Evolutionary conservation across 176 grass and related monocot genomes (phyloP).

Genomic region (Coix lacrymajobi): DNA sequence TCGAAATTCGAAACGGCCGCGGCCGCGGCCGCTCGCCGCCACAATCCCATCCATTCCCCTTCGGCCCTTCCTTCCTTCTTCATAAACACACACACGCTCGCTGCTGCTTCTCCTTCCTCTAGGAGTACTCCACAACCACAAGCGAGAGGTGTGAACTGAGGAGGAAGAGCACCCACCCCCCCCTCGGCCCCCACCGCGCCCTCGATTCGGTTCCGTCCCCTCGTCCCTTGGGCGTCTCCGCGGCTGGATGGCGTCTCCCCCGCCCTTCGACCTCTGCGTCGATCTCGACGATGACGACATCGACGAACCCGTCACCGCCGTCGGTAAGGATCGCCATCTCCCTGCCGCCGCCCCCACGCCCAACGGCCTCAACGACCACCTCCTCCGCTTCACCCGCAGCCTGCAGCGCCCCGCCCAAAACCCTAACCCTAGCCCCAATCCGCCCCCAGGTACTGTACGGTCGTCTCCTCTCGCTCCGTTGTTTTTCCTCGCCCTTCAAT

Average conservation of each 20-base stretch:
- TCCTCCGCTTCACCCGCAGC: constrained; percentile 46
- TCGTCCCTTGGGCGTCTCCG: neutral
- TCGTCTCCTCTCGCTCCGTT: neutral
- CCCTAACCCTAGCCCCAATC: constrained; percentile 36
- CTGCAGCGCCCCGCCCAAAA: constrained; percentile 17
- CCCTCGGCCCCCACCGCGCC: too few relatives aligned
- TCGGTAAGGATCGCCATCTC: neutral
- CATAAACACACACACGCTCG: too few relatives aligned
- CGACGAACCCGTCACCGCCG: neutral
- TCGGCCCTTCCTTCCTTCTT: too few relatives aligned
- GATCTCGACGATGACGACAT: constrained; percentile 34
- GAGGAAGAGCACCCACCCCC: too few relatives aligned
- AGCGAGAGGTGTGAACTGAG: too few relatives aligned
- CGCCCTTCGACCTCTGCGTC: constrained; percentile 20
- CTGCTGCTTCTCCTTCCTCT: too few relatives aligned
- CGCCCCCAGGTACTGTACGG: constrained; percentile 4
- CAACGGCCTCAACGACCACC: constrained; percentile 80
- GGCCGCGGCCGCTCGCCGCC: too few relatives aligned
- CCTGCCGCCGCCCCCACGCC: constrained; percentile 43
- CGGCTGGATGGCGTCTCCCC: constrained; percentile 26
- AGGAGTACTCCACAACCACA: too few relatives aligned
- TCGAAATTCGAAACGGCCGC: too few relatives aligned
- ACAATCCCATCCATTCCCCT: too few relatives aligned
- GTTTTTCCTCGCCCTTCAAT: neutral
- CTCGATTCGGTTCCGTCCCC: neutral